phyloP scores from a whole-genome alignment of 176 grass and related monocot species.

The Neostapfia colusana region DNA sequence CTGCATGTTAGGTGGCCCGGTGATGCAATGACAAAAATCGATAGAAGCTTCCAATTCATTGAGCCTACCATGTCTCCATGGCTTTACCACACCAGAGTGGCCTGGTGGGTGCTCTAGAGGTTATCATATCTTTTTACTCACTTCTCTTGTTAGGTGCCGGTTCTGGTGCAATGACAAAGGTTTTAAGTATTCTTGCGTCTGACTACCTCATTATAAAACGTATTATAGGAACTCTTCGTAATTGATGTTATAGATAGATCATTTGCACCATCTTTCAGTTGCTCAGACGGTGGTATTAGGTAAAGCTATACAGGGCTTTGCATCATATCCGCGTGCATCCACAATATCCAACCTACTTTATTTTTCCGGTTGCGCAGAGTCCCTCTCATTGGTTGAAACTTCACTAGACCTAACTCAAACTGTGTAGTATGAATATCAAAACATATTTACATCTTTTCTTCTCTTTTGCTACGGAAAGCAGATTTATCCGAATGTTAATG shows the following conservation, averaged over 20 bases:
- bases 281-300: conserved; percentile 54
- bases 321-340: conserved; percentile 53
- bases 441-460: conserved; percentile 29
- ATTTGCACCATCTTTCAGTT: conserved; percentile 47
- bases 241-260: conserved; percentile 51
- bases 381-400: conserved; percentile 42
- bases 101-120: conserved; percentile 48
- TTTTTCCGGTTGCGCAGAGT: conserved; percentile 27
- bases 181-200: conserved; percentile 34
- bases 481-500: conserved; percentile 47
- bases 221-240: conserved; percentile 43
- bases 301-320: conserved; percentile 50
- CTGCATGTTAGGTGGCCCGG: conserved; percentile 54
- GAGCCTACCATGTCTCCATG: conserved; percentile 38
- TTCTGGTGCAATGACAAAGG: conserved; percentile 53
- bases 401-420: conserved; percentile 55
- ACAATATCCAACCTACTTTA: conserved; percentile 46
- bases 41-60: conserved; percentile 51
- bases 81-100: conserved; percentile 36
- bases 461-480: conserved; percentile 37
- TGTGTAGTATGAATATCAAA: conserved; percentile 34
- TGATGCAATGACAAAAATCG: conserved; percentile 53
- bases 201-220: conserved; percentile 61
- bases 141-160: conserved; percentile 47
- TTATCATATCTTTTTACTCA: conserved; percentile 45